phyloP scores from a whole-genome alignment of 352 stramenopile species.

The Phytophthora europaea region DNA sequence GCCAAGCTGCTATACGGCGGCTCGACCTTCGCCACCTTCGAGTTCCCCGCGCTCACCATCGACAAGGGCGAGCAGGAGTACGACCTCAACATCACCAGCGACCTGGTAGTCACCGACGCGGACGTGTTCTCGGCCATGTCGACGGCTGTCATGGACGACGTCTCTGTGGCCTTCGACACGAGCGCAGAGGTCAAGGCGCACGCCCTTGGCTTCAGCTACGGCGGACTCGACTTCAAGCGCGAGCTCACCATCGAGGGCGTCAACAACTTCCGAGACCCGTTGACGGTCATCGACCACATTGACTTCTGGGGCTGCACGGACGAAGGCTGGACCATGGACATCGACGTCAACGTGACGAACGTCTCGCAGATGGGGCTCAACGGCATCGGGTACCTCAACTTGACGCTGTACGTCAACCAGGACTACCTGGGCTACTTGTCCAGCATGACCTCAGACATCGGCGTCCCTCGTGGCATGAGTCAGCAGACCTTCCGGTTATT shows the following conservation, averaged over 20 bases:
- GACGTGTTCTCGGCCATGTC: conserved; percentile 60
- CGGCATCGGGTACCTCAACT: conserved; percentile 71
- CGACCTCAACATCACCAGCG: conserved; percentile 44
- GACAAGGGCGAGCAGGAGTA: conserved; percentile 47
- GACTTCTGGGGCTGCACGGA: conserved; percentile 54
- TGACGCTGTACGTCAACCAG: conserved; percentile 70
- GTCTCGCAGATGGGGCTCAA: conserved; percentile 61
- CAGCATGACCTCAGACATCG: conserved; percentile 44
- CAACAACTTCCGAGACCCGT: conserved; percentile 63
- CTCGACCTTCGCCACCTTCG: conserved; percentile 54
- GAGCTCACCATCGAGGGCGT: conserved; percentile 58
- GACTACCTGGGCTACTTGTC: conserved; percentile 71
- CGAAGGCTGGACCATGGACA: conserved; percentile 49
- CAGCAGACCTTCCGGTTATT: conserved; percentile 44
- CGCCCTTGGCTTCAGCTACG: conserved; percentile 61
- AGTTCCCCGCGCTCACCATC: conserved; percentile 61
- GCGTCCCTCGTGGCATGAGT: conserved; percentile 56
- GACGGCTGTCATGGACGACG: conserved; percentile 46
- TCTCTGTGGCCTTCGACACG: conserved; percentile 54
- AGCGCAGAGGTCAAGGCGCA: conserved; percentile 56
- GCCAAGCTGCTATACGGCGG: conserved; percentile 55
- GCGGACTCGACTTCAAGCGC: conserved; percentile 67
- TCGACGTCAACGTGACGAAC: conserved; percentile 72
- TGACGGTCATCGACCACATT: conserved; percentile 67
- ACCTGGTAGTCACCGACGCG: conserved; percentile 50